A percentile compares a stretch with the other conserved stretches of the same genome.
phyloP scores from a whole-genome alignment of 176 grass and related monocot species.

The Lolium multiflorum region DNA sequence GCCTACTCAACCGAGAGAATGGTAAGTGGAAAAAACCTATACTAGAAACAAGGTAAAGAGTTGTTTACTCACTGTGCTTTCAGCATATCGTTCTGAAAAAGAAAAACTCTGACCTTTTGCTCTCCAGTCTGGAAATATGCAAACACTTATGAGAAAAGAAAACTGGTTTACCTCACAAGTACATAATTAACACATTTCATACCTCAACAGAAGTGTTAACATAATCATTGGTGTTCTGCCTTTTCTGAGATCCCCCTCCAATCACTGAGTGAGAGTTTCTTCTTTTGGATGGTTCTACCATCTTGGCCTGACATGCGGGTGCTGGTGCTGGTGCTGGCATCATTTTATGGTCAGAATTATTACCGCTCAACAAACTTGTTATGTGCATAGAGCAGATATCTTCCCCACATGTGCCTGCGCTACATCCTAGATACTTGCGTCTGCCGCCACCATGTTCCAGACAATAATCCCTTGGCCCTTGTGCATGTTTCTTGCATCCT shows the following conservation, averaged over 20 bases:
- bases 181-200: conserved; percentile 19
- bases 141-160: conserved; percentile 4
- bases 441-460: conserved; percentile 42
- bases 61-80: conserved; percentile 30
- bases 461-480: conserved; percentile 41
- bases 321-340: neutral
- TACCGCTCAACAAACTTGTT: conserved; percentile 13
- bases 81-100: neutral
- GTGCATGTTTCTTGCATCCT: conserved; percentile 50
- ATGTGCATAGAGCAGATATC: conserved; percentile 44
- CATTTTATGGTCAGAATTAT: conserved; percentile 19
- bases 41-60: neutral
- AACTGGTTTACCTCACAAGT: neutral
- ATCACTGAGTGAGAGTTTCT: conserved; percentile 21
- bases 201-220: conserved; percentile 28
- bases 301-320: neutral
- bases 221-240: conserved; percentile 25
- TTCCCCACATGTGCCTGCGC: conserved; percentile 31
- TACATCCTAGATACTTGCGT: conserved; percentile 39
- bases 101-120: conserved; percentile 6
- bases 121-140: conserved; percentile 35
- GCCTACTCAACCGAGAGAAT: neutral
- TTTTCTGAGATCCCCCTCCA: conserved; percentile 41
- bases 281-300: conserved; percentile 2
- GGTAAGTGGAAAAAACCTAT: neutral